Evolutionary conservation across 2,329 filamentous ascomycete species (phyloP).

Genomic region (Epichloe sibirici): DNA sequence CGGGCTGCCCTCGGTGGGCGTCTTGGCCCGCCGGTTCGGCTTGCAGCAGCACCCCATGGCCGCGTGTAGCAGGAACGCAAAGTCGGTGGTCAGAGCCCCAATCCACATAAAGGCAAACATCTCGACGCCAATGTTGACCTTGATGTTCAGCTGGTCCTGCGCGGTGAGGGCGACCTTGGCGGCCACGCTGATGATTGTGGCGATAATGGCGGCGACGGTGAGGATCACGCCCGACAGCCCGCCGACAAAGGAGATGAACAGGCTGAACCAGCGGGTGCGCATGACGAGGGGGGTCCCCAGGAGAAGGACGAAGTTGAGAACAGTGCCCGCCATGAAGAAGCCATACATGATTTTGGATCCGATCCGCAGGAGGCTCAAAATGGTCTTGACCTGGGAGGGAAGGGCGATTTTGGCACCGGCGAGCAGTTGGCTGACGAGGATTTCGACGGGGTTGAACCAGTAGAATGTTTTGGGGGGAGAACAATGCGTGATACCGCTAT

Average conservation of each 20-base stretch:
- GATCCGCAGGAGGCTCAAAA: conserved; percentile 60
- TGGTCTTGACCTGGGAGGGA: conserved; percentile 58
- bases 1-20: not conserved
- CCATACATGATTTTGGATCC: conserved; percentile 82
- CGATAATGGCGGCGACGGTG: conserved; percentile 59
- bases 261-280: conserved; percentile 48
- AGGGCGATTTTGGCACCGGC: conserved; percentile 73
- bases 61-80: conserved; percentile 63
- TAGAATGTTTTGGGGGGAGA: conserved; percentile 58
- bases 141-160: conserved; percentile 65
- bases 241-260: conserved; percentile 55
- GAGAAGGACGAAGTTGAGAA: conserved; percentile 61
- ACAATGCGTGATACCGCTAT: conserved; percentile 62
- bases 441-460: conserved; percentile 84
- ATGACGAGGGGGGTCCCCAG: conserved; percentile 48
- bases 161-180: conserved; percentile 65
- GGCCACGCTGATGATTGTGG: conserved; percentile 72
- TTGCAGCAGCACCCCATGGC: conserved; percentile 67
- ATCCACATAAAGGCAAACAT: conserved; percentile 93
- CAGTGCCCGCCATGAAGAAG: conserved; percentile 62
- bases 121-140: conserved; percentile 51
- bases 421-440: conserved; percentile 69
- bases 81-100: conserved; percentile 50
- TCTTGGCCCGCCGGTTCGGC: conserved; percentile 12
- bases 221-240: conserved; percentile 56